These are phyloP conservation scores for Lanmaoa rubissima DNA, from an alignment of 768 basidiomycete genomes.

Conservation along the genomic window DNA sequence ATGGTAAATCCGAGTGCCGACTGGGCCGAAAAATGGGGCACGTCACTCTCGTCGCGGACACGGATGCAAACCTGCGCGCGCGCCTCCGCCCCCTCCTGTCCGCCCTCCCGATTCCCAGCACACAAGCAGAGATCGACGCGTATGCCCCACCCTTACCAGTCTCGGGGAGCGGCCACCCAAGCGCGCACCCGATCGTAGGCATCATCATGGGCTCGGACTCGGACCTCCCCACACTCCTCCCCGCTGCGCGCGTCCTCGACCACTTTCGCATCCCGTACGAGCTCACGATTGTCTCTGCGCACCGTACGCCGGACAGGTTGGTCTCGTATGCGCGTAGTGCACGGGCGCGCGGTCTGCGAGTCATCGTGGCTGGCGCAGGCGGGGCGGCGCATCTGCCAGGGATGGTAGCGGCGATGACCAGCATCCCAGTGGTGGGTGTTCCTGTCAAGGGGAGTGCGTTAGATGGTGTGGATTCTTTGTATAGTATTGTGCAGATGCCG, in stretches of 20 bases:
- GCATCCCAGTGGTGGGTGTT: slow-evolving; percentile 91
- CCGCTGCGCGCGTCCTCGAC: slow-evolving; percentile 82
- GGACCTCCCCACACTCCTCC: slow-evolving; percentile 90
- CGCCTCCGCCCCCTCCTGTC: slow-evolving; percentile 75
- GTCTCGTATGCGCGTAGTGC: slow-evolving; percentile 81
- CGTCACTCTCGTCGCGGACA: slow-evolving; percentile 81
- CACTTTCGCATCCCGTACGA: slow-evolving; percentile 87
- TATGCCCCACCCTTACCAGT: slow-evolving; percentile 49
- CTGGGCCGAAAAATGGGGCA: slow-evolving; percentile 98
- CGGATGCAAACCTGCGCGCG: slow-evolving; percentile 68
- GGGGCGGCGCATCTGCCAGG: slow-evolving; percentile 97
- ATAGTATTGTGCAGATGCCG: slow-evolving; percentile 99
- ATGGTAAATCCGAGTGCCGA: slow-evolving; percentile 89
- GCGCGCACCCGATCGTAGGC: slow-evolving; percentile 75
- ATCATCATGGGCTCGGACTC: slow-evolving; percentile 99
- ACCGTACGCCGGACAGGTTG: slow-evolving; percentile 88
- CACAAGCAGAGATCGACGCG: slow-evolving; percentile 46
- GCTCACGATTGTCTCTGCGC: slow-evolving; percentile 93
- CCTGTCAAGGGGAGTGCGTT: slow-evolving; percentile 93
- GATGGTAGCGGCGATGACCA: slow-evolving; percentile 96
- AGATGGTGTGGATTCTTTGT: slow-evolving; percentile 95
- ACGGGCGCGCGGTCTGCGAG: slow-evolving; percentile 58
- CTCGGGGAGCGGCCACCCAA: slow-evolving; percentile 53
- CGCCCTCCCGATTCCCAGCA: slow-evolving; percentile 47
- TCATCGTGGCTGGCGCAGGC: slow-evolving; percentile 94